phyloP scores from a whole-genome alignment of 495 filamentous ascomycete genomes.

The Neurospora cerealis region DNA sequence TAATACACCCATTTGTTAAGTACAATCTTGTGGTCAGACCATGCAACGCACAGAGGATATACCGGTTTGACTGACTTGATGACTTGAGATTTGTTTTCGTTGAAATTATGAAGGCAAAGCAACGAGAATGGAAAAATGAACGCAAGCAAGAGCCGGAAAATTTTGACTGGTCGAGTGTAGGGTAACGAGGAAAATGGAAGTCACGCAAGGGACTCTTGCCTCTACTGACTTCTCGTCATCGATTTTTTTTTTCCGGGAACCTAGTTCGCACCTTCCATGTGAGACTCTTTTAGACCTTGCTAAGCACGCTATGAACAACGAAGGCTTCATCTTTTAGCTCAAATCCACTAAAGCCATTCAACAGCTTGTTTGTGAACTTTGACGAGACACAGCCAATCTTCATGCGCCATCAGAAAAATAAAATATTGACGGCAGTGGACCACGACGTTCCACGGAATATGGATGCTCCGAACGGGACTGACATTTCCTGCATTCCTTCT shows the following conservation, averaged over 20 bases:
- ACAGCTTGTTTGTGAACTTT: neutral
- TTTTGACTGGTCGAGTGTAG: neutral
- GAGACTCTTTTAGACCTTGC: neutral
- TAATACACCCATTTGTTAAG: neutral
- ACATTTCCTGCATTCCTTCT: neutral
- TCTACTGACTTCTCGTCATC: neutral
- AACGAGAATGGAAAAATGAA: neutral
- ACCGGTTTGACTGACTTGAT: neutral
- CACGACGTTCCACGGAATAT: neutral
- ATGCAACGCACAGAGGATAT: neutral
- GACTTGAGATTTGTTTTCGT: neutral
- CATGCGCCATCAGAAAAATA: neutral
- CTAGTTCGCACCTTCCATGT: neutral
- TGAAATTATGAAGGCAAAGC: neutral
- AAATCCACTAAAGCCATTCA: neutral
- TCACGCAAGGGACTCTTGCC: neutral
- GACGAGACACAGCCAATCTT: neutral
- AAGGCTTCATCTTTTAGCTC: no score
- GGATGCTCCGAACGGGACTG: neutral
- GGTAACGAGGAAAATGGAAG: neutral
- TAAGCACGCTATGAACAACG: neutral
- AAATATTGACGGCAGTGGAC: neutral
- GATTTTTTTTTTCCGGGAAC: neutral
- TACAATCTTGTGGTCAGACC: neutral
- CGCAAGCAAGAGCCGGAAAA: neutral